Percentiles rank a stretch among this genome's conserved stretches.
Evolutionary conservation across 169 alveolate species (phyloP).

Genomic region (Plasmodium gonderi): DNA sequence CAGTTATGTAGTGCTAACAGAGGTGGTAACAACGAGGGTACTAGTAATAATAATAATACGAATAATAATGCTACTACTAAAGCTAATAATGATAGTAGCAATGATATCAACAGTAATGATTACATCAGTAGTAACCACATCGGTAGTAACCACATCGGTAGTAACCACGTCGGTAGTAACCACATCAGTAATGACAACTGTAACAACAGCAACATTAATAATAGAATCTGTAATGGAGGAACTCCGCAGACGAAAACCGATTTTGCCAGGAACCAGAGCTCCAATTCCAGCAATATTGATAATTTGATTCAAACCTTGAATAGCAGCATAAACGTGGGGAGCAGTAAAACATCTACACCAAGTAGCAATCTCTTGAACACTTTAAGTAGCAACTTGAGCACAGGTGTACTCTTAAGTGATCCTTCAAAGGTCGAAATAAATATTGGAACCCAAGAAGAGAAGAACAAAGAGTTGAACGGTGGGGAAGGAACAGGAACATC

Average conservation of each 20-base stretch:
- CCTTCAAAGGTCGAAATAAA: not conserved
- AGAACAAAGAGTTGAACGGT: not conserved
- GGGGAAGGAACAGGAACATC: not conserved
- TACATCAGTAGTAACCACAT: not conserved
- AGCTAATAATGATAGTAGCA: not conserved
- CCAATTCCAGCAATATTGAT: slow-evolving; percentile 12
- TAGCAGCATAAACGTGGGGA: not conserved
- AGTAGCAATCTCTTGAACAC: slow-evolving; percentile 1
- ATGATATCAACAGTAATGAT: not conserved
- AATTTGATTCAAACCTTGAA: slow-evolving; percentile 33
- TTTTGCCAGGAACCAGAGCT: not conserved
- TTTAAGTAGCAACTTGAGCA: not conserved
- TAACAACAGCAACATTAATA: not conserved
- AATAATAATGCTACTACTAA: not conserved
- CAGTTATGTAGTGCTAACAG: too few species aligned
- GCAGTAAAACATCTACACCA: not conserved
- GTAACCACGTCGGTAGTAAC: not conserved
- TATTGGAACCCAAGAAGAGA: not conserved
- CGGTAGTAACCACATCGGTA: not conserved
- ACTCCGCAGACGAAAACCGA: not conserved
- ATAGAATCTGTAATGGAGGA: not conserved
- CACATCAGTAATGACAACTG: not conserved
- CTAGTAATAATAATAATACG: too few species aligned
- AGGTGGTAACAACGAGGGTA: too few species aligned
- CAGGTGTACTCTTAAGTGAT: not conserved